phyloP scores from a whole-genome alignment of 768 basidiomycete species.

The Solioccasus polychromus region DNA sequence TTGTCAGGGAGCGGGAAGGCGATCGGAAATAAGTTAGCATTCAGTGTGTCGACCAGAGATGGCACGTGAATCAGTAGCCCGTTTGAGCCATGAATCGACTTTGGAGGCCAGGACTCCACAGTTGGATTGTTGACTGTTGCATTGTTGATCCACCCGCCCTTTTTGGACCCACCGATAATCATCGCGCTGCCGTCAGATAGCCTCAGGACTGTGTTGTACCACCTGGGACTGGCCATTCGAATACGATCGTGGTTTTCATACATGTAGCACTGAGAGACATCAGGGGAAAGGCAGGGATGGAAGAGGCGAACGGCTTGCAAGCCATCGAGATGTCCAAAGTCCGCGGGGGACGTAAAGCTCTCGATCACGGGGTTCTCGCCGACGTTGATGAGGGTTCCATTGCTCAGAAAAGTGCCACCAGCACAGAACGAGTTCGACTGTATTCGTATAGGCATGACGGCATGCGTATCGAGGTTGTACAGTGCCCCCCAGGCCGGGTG shows the following conservation, averaged over 20 bases:
- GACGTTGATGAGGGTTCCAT: constrained; percentile 75
- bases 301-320: constrained; percentile 72
- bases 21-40: constrained; percentile 81
- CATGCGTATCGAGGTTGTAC: constrained; percentile 65
- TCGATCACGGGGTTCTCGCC: constrained; percentile 81
- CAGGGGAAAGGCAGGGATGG: constrained; percentile 54
- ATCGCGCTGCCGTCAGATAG: constrained; percentile 77
- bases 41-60: constrained; percentile 69
- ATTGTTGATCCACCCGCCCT: constrained; percentile 87
- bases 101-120: constrained; percentile 80
- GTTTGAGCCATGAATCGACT: constrained; percentile 61
- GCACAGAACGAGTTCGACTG: constrained; percentile 87
- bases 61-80: constrained; percentile 63
- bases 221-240: constrained; percentile 74
- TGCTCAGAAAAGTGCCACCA: constrained; percentile 72
- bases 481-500: constrained; percentile 83
- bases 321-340: constrained; percentile 75
- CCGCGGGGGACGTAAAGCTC: constrained; percentile 58
- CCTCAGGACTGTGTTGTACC: constrained; percentile 75
- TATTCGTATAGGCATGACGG: constrained; percentile 57
- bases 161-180: constrained; percentile 78
- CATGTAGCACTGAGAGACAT: constrained; percentile 52
- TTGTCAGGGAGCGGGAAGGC: constrained; percentile 71
- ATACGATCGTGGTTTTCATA: constrained; percentile 62
- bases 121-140: constrained; percentile 78